These are phyloP conservation scores for Hypoxylon perforatum DNA, from an alignment of 495 filamentous ascomycete genomes.

Conservation along the genomic window DNA sequence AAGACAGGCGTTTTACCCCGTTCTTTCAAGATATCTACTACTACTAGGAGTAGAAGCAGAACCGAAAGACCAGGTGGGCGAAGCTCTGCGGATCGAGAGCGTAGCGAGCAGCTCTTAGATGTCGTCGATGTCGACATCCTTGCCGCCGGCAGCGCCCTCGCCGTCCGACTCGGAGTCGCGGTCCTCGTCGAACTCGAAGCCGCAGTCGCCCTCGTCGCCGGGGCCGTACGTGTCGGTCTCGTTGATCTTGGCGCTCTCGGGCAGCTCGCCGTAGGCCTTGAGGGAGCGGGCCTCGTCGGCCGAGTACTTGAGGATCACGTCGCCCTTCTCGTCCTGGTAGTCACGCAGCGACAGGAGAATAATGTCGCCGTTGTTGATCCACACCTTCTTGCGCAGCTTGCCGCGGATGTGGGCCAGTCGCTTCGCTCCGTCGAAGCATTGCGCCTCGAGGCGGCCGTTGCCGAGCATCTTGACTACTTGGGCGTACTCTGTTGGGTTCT, in stretches of 20 bases:
- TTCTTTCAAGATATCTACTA: constrained; percentile 2
- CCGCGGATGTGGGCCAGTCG: constrained; percentile 88
- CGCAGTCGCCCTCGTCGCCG: constrained; percentile 79
- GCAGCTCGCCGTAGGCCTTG: constrained; percentile 92
- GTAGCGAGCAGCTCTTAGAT: constrained; percentile 60
- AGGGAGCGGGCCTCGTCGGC: constrained; percentile 95
- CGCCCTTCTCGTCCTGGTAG: constrained; percentile 99
- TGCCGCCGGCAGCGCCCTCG: constrained; percentile 66
- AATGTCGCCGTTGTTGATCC: constrained; percentile 99
- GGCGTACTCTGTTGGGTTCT: constrained; percentile 81
- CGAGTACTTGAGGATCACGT: constrained; percentile 98
- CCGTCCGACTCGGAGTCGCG: constrained; percentile 76
- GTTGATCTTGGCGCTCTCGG: constrained; percentile 99
- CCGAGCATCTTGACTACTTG: constrained; percentile 99
- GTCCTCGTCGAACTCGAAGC: constrained; percentile 90
- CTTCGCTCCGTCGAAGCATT: constrained; percentile 96
- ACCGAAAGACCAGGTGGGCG: constrained; percentile 67
- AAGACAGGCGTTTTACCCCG: constrained; percentile 64
- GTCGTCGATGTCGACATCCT: constrained; percentile 80
- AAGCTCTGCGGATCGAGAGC: constrained; percentile 35
- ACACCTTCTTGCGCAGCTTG: constrained; percentile 97
- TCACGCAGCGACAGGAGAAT: constrained; percentile 96
- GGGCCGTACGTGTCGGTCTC: constrained; percentile 92
- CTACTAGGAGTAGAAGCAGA: constrained; percentile 23
- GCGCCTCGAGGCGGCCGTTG: constrained; percentile 94